Evolutionary conservation across 2,329 filamentous ascomycete genomes (phyloP).

Genomic region (Colletotrichum abscissum): DNA sequence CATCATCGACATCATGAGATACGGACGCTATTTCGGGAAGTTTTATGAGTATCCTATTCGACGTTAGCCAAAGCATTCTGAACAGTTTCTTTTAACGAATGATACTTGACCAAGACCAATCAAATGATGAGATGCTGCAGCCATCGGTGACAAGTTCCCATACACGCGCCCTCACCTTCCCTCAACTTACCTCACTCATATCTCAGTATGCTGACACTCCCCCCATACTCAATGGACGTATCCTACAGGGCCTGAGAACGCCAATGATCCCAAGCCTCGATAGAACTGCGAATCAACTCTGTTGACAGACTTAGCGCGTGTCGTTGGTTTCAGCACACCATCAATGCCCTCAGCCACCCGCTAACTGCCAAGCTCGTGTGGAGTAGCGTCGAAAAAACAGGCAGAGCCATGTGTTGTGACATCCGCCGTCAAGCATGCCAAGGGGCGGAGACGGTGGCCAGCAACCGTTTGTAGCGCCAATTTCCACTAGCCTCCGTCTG

Average conservation of each 20-base stretch:
- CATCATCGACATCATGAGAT: conserved; percentile 34
- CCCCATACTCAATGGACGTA: too few relatives aligned
- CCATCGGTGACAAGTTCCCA: background rate
- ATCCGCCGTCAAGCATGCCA: conserved; percentile 23
- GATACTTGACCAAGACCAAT: background rate
- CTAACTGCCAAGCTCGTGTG: conserved; percentile 1
- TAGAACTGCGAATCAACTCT: background rate
- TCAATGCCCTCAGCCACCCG: conserved; percentile 14
- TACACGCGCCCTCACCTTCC: background rate
- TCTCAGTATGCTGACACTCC: too few relatives aligned
- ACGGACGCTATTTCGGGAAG: conserved; percentile 28
- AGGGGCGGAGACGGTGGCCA: conserved; percentile 1
- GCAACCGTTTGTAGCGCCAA: conserved; percentile 3
- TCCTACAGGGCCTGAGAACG: background rate
- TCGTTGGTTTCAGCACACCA: conserved; percentile 18
- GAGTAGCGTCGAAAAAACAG: conserved; percentile 3
- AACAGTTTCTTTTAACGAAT: conserved; percentile 2
- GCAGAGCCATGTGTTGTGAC: background rate
- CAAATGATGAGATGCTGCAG: background rate
- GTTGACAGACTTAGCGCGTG: background rate
- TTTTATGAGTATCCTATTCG: conserved; percentile 19
- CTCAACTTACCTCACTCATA: too few relatives aligned
- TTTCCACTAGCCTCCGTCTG: background rate
- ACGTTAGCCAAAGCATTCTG: conserved; percentile 30
- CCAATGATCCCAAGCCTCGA: background rate